Evolutionary conservation across 768 basidiomycete genomes (phyloP), one percentile per base, ranked within the genome.

Genomic region (Termitomyces sp.): DNA sequence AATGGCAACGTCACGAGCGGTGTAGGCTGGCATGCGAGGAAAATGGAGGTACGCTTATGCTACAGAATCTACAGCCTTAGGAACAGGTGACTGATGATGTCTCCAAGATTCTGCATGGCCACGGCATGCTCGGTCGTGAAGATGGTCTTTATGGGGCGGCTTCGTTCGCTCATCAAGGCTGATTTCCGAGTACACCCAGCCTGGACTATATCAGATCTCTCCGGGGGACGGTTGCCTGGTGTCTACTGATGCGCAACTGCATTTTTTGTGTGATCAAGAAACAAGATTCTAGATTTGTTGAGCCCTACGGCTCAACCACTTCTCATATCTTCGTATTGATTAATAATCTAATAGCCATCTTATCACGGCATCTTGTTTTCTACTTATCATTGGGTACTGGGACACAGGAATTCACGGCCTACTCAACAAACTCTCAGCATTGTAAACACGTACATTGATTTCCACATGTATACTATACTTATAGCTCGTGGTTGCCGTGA

Each of bases 131-230:
- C 12, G 94, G 94, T 5, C 83, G 92, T 28, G 94, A 96, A 70
- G 92, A 95, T 61, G 96, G 96, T 3, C 71, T 99, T 54, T 97
- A 95, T 60, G 94, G 94, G 20, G 94, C 92, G 13, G 92, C 94
- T 18, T 92, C 93, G 1, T 98, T 95, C 70, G 94, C 94, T 9
- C 95, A 94, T 72, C 92, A 93, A 64, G 92, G 93, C 31, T 97
- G 69, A 61, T 29, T 4, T 1, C 26, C 22, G 10, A 41, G 51
- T 28, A 26, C 4, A 6, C 6, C 10, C 18, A 18, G 18, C 20
- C 12, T 39, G 26, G 6, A 39, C 26, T 39, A 18, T 24, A 2
- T 20, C 37, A 39, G 51, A 26, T 18, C 28, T 37, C 5, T 4
- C 16, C 22, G 22, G 36, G 13, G 13, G 15, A 16, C 22, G 15